Conservation (phyloP, 2,329 filamentous ascomycete species). For the Penicillium frequentans region DNA sequence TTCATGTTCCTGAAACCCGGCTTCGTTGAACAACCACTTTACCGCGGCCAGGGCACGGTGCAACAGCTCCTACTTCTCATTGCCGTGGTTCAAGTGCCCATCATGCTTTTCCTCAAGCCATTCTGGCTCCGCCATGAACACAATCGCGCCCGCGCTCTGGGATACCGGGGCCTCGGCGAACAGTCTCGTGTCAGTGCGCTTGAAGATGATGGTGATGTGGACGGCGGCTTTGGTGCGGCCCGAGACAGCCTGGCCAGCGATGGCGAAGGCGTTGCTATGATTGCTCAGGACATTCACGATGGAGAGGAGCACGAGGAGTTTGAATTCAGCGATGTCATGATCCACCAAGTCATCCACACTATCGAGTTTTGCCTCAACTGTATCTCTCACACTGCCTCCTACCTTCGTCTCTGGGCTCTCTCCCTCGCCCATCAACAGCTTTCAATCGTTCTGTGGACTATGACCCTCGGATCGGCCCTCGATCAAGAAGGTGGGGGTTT, state of each 20-base stretch:
- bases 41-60: slow-evolving; percentile 71
- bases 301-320: slow-evolving; percentile 91
- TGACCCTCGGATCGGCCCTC: slow-evolving; percentile 85
- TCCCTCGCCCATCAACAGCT: slow-evolving; percentile 98
- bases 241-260: slow-evolving; percentile 72
- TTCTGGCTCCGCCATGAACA: slow-evolving; percentile 93
- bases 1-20: slow-evolving; percentile 98
- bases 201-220: slow-evolving; percentile 79
- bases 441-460: slow-evolving; percentile 91
- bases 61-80: slow-evolving; percentile 78
- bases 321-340: slow-evolving; percentile 96
- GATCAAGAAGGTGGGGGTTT: slow-evolving; percentile 59
- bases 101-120: slow-evolving; percentile 92
- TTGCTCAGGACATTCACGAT: slow-evolving; percentile 75
- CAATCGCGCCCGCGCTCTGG: slow-evolving; percentile 80
- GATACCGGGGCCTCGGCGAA: slow-evolving; percentile 92
- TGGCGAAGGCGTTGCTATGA: slow-evolving; percentile 80
- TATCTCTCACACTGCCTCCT: slow-evolving; percentile 97
- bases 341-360: slow-evolving; percentile 98
- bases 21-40: slow-evolving; percentile 67
- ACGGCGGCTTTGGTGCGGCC: slow-evolving; percentile 58
- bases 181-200: slow-evolving; percentile 82
- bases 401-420: slow-evolving; percentile 95
- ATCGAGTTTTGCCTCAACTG: slow-evolving; percentile 99
- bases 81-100: slow-evolving; percentile 81